Conservation (phyloP, 192 early-diverging fungal species). For the Rhizophagus prolifer region DNA sequence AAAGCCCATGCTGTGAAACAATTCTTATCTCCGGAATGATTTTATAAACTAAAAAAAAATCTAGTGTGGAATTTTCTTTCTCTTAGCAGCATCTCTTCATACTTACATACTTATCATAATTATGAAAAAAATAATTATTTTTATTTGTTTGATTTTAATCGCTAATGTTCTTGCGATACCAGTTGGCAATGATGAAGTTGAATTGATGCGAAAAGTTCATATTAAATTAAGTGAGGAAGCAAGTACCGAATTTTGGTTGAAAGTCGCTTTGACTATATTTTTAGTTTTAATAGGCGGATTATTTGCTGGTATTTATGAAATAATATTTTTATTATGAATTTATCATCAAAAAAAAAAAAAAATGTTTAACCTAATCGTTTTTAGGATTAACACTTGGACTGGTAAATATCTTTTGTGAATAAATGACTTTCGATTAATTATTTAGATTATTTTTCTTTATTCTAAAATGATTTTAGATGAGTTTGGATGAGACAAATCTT, state of each 20-base stretch:
- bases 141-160: not conserved
- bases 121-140: not conserved
- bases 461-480: conserved; percentile 51
- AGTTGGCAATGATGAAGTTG: not conserved
- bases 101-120: too few relatives aligned
- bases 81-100: too few relatives aligned
- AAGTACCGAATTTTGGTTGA: conserved; percentile 38
- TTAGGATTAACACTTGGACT: conserved; percentile 45
- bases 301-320: conserved; percentile 56
- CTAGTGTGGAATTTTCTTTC: too few relatives aligned
- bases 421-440: not conserved
- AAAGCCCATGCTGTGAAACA: too few relatives aligned
- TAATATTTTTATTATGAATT: not conserved
- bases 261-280: conserved; percentile 50
- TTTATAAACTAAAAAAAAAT: too few relatives aligned
- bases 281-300: conserved; percentile 76
- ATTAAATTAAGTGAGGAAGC: not conserved
- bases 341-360: not conserved
- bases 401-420: conserved; percentile 23
- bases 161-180: not conserved
- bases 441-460: too few relatives aligned
- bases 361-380: conserved; percentile 1
- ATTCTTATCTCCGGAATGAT: too few relatives aligned
- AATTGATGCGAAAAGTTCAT: not conserved
- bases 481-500: conserved; percentile 77